Conservation (phyloP, 2,329 filamentous ascomycete genomes). For the Ascochyta viciae-villosae region DNA sequence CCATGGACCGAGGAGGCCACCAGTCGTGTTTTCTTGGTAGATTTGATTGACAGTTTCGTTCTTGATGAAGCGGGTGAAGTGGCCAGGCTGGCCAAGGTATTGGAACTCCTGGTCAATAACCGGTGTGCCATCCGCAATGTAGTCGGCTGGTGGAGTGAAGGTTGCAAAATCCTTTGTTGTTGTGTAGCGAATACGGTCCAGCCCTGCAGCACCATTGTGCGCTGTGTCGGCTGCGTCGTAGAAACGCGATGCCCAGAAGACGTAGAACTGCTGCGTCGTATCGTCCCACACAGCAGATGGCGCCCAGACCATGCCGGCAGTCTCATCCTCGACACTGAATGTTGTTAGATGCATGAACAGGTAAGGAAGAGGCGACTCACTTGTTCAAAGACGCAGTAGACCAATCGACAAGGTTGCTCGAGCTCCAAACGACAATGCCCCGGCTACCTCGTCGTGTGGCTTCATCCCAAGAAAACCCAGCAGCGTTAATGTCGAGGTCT, state of each 20-base stretch:
- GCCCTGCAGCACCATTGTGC: slow-evolving; percentile 11
- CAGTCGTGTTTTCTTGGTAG: slow-evolving; percentile 16
- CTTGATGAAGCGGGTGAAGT: slow-evolving; percentile 19
- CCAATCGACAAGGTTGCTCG: slow-evolving; percentile 18
- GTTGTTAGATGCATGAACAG: neutral
- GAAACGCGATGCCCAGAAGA: neutral
- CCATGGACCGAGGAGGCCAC: slow-evolving; percentile 16
- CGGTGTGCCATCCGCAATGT: slow-evolving; percentile 10
- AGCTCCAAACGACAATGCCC: slow-evolving; percentile 19
- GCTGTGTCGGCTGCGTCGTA: slow-evolving; percentile 27
- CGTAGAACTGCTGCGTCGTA: slow-evolving; percentile 4
- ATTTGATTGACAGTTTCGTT: slow-evolving; percentile 18
- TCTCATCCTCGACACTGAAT: slow-evolving; percentile 12
- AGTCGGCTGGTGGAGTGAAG: slow-evolving; percentile 10
- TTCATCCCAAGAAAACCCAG: slow-evolving; percentile 18
- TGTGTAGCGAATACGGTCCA: slow-evolving; percentile 17
- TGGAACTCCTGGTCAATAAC: slow-evolving; percentile 23
- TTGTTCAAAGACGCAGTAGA: slow-evolving; percentile 14
- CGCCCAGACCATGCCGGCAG: slow-evolving; percentile 21
- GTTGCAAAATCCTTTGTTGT: slow-evolving; percentile 22
- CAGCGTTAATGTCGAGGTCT: slow-evolving; percentile 7
- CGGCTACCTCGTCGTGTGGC: slow-evolving; percentile 15
- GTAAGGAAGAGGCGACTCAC: neutral
- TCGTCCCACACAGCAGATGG: slow-evolving; percentile 10
- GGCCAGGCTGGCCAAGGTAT: slow-evolving; percentile 18